A percentile compares a stretch with the other conserved stretches of the same genome.
These are phyloP conservation scores for Talaromyces islandicus DNA, from an alignment of 2,329 filamentous ascomycete genomes.

Conservation along the genomic window DNA sequence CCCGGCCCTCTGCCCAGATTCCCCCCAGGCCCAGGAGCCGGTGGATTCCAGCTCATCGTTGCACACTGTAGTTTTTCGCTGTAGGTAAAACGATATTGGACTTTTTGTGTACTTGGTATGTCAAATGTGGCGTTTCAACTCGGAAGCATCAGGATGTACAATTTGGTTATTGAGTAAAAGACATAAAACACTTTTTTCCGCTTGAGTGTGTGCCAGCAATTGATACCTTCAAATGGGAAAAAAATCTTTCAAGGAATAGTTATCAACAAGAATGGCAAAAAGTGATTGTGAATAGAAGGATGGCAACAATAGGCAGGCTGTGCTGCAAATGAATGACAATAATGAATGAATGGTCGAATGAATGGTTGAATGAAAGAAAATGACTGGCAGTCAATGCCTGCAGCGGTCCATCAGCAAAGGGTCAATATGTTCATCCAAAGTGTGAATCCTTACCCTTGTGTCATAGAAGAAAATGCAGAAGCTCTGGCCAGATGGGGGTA, in stretches of 20 bases:
- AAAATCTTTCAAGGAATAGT: not conserved
- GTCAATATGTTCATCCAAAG: not conserved
- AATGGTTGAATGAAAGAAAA: conserved; percentile 1
- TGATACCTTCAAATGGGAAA: not conserved
- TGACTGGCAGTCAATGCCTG: conserved; percentile 12
- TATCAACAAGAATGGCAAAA: not conserved
- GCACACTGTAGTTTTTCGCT: not conserved
- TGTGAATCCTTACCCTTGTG: not conserved
- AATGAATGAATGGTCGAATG: not conserved
- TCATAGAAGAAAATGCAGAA: not conserved
- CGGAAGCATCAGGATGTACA: not conserved
- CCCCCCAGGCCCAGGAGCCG: not conserved
- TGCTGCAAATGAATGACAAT: conserved; percentile 9
- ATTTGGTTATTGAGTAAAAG: not conserved
- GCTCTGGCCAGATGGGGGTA: not conserved
- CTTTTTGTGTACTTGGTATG: not conserved
- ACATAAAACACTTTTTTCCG: not conserved
- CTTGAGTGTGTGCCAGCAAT: not conserved
- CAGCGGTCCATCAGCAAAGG: not conserved
- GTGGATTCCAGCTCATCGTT: conserved; percentile 10
- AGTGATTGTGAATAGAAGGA: not conserved
- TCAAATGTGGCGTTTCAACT: not conserved
- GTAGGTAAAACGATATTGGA: not conserved
- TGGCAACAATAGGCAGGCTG: not conserved
- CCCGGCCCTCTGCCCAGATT: not conserved